Percentiles rank a stretch among this genome's conserved stretches.
Evolutionary conservation across 176 grass and related monocot genomes (phyloP).

Genomic region (Bonia amplexicaulis): DNA sequence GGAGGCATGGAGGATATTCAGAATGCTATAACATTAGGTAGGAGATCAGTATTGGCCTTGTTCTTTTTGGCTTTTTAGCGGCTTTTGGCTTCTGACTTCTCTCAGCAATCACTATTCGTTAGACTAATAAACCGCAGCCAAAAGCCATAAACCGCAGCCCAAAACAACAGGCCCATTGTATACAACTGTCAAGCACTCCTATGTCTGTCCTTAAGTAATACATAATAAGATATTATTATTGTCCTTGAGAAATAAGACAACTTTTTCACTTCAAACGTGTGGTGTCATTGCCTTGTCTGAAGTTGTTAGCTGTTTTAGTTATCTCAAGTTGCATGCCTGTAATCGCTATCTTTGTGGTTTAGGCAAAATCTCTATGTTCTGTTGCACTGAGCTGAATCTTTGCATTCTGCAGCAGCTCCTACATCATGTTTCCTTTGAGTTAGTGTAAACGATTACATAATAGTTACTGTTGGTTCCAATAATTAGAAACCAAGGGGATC

Average conservation of each 20-base stretch:
- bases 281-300: not conserved
- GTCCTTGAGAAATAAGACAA: slow-evolving; percentile 4
- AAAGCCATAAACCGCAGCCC: no score
- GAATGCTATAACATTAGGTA: not conserved
- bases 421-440: not conserved
- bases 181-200: not conserved
- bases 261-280: not conserved
- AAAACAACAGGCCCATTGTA: not conserved
- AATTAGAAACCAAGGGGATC: not conserved
- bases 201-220: not conserved
- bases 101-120: no score
- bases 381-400: not conserved
- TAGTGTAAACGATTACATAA: not conserved
- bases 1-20: not conserved
- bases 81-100: no score
- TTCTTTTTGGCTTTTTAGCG: no score
- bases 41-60: not conserved
- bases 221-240: not conserved
- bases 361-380: not conserved
- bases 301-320: not conserved
- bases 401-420: not conserved
- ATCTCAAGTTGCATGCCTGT: not conserved
- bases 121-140: no score
- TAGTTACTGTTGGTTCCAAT: not conserved
- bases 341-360: not conserved